Base-by-base conservation (phyloP, 75 land plant species). In the Adiantum capillusveneris region DNA sequence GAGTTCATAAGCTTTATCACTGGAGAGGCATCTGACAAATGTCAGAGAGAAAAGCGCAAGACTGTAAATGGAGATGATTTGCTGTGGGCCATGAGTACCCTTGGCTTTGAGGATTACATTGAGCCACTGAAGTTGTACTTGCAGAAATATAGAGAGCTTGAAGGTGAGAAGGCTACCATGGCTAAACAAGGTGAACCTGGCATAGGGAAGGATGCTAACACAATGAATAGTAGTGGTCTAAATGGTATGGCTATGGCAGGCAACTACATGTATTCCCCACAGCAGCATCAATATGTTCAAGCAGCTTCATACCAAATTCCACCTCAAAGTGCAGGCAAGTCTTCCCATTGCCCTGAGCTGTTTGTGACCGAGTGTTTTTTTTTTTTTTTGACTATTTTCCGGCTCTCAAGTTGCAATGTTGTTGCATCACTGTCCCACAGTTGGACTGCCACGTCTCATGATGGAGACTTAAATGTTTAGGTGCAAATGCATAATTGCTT, bases 1-100 rank as follows among this genome's bases (percentile, higher is more conserved):
- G 81, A 81, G 58, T 81, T 81, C 67, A 81, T 83, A 61, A 76
- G 80, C 67, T 83, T 83, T 64, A 83, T 83, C 25, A 83, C 86
- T 0, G 70, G 81, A 37, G 74, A 65, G 64, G 84, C 84, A 12
- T 80, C 84, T 22, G 86, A 83, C 53, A 83, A 83, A 45, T 83
- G 86, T 31, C 79, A 80, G 77, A 64, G 83, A 1, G 86, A 83
- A 72, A 83, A 83, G 58, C 50, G 86, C 49, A 83, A 83, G 70
- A 83, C 86, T 2, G 76, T 83, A 30, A 83, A 83, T 57, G 86
- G 86, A 1, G 86, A 83, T 55, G 86, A 83, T 67, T 30, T 83
- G 51, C 77, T 83, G 29, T 83, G 86, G 86, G 86, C 86, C 18
- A 83, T 83, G 86, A 66, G 80, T 11, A 80, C 86, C 1, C 72